Evolutionary conservation across 2,329 filamentous ascomycete species (phyloP).

Genomic region (Paecilomyces variotii): DNA sequence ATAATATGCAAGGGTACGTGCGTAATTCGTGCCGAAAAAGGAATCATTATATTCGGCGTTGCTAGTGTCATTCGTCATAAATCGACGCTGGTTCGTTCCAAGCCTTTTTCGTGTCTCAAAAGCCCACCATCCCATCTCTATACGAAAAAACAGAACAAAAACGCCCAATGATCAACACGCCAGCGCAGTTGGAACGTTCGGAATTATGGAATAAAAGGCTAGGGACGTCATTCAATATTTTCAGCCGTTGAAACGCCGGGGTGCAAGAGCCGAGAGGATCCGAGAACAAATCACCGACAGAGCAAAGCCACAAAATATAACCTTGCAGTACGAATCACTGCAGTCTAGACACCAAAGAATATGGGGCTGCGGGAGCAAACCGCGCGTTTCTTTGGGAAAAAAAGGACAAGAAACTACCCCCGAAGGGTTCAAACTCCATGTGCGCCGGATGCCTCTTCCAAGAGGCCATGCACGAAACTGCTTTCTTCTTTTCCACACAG

Average conservation of each 20-base stretch:
- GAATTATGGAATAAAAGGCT: not conserved
- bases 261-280: constrained; percentile 5
- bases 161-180: not conserved
- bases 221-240: not conserved
- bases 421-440: not conserved
- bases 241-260: not conserved
- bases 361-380: not conserved
- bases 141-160: not conserved
- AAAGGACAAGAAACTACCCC: not conserved
- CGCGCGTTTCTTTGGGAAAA: not conserved
- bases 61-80: constrained; percentile 4
- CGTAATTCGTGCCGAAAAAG: constrained; percentile 6
- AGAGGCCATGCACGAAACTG: not conserved
- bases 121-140: not conserved
- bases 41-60: constrained; percentile 1
- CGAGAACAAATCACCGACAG: constrained; percentile 5
- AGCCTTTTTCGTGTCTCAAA: not conserved
- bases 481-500: not conserved
- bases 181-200: not conserved
- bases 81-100: not conserved
- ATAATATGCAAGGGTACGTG: constrained; percentile 2
- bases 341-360: not conserved
- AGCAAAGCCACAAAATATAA: not conserved
- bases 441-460: not conserved
- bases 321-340: constrained; percentile 1